Conservation (phyloP, 768 basidiomycete genomes). For the Trametes cingulata region DNA sequence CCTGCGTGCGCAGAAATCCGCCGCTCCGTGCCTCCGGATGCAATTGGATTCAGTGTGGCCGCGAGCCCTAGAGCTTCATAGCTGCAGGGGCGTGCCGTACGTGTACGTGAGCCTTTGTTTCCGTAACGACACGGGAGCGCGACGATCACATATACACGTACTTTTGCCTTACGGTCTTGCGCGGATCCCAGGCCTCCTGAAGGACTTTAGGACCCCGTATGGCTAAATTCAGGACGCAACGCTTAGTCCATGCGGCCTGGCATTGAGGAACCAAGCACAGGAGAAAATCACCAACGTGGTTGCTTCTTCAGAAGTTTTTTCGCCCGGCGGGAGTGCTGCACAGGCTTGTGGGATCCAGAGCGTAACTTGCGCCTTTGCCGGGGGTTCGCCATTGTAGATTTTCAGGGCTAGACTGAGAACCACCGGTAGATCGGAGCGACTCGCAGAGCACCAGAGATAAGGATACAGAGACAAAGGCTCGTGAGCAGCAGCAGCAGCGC, state of each 20-base stretch:
- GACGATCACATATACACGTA: slow-evolving; percentile 40
- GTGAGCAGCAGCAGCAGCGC: background rate
- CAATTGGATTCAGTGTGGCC: slow-evolving; percentile 63
- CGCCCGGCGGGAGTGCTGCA: slow-evolving; percentile 73
- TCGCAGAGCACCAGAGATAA: background rate
- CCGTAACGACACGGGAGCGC: slow-evolving; percentile 15
- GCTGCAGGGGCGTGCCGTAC: slow-evolving; percentile 41
- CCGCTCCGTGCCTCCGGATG: slow-evolving; percentile 69
- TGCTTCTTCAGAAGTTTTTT: slow-evolving; percentile 79
- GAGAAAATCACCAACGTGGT: slow-evolving; percentile 53
- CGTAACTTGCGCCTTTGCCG: slow-evolving; percentile 86
- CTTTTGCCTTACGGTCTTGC: slow-evolving; percentile 92
- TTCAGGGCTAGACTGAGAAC: slow-evolving; percentile 6
- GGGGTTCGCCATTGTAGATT: slow-evolving; percentile 80
- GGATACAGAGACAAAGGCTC: slow-evolving; percentile 1
- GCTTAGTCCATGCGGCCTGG: slow-evolving; percentile 20
- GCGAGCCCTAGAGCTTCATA: slow-evolving; percentile 78
- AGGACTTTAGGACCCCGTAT: slow-evolving; percentile 81
- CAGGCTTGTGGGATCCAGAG: slow-evolving; percentile 71
- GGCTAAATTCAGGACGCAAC: slow-evolving; percentile 42
- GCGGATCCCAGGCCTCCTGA: slow-evolving; percentile 85
- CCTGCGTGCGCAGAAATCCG: slow-evolving; percentile 18
- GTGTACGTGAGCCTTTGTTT: slow-evolving; percentile 6
- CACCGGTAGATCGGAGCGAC: slow-evolving; percentile 10
- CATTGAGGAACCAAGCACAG: background rate